Conservation (phyloP, 1,139 yeast genomes). For the Entelexis paramagnoliae region DNA sequence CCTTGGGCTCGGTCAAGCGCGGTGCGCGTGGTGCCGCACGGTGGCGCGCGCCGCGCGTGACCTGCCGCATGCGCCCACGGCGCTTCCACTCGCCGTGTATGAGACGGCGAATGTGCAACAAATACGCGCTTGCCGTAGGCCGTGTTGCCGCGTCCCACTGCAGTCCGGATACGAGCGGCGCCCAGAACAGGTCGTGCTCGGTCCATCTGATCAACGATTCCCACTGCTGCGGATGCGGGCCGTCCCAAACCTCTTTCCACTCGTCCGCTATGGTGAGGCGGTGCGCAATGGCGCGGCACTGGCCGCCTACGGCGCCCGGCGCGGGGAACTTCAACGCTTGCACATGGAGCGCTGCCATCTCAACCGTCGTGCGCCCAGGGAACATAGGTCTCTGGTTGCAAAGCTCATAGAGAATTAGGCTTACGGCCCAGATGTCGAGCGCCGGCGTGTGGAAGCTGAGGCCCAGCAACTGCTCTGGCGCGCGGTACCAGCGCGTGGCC, state of each 20-base stretch:
- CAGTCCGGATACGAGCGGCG: slow-evolving; percentile 25
- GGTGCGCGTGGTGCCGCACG: neutral
- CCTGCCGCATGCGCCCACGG: neutral
- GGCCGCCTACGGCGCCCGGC: slow-evolving; percentile 26
- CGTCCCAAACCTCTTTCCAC: slow-evolving; percentile 1
- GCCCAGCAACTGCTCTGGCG: slow-evolving; percentile 80
- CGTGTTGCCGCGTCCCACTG: slow-evolving; percentile 53
- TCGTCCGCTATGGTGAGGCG: neutral
- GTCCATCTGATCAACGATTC: slow-evolving; percentile 1
- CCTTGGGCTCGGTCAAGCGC: neutral
- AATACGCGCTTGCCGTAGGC: slow-evolving; percentile 55
- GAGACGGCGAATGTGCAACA: slow-evolving; percentile 43
- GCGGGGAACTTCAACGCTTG: slow-evolving; percentile 48
- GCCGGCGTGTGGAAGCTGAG: slow-evolving; percentile 58
- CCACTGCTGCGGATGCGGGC: neutral
- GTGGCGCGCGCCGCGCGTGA: neutral
- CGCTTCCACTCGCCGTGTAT: neutral
- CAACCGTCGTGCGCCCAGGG: slow-evolving; percentile 71
- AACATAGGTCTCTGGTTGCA: slow-evolving; percentile 69
- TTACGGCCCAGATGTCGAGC: slow-evolving; percentile 92
- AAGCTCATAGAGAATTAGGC: slow-evolving; percentile 72
- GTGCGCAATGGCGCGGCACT: slow-evolving; percentile 1
- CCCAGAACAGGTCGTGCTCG: slow-evolving; percentile 16
- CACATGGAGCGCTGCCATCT: slow-evolving; percentile 61
- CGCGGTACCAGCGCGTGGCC: slow-evolving; percentile 91